Conservation (phyloP, 148 eudicot genomes). For the Rhododendron simsii region DNA sequence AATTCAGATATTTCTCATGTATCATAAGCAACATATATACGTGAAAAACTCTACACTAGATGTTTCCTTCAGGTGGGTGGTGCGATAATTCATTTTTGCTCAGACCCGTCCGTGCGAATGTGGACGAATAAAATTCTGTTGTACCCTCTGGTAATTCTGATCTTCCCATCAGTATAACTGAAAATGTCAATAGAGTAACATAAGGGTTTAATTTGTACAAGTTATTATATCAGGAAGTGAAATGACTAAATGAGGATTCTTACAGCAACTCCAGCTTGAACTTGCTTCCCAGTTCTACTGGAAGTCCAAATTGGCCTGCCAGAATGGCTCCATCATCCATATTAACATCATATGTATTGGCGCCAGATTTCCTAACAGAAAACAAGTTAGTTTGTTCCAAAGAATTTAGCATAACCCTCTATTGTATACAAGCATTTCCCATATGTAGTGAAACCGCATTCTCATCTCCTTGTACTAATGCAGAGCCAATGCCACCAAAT, state of each 20-base stretch:
- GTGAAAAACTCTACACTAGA: background rate
- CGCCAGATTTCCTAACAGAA: conserved; percentile 54
- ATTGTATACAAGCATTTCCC: background rate
- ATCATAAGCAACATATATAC: background rate
- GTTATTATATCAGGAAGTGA: background rate
- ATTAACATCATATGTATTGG: conserved; percentile 51
- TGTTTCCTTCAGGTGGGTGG: background rate
- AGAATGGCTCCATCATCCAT: conserved; percentile 92
- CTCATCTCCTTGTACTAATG: background rate
- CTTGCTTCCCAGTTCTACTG: conserved; percentile 63
- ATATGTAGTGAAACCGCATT: background rate
- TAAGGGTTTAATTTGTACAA: background rate
- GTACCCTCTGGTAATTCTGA: conserved; percentile 79
- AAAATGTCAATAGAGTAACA: background rate
- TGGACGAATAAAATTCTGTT: conserved; percentile 71
- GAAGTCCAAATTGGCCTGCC: conserved; percentile 74
- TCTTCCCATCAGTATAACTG: conserved; percentile 79
- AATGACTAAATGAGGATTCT: conserved; percentile 21
- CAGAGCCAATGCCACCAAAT: background rate
- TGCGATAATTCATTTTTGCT: conserved; percentile 8
- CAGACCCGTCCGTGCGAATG: conserved; percentile 37
- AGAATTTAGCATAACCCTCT: background rate
- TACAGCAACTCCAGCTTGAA: conserved; percentile 75
- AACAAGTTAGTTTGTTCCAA: conserved; percentile 4
- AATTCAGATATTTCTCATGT: background rate